phyloP scores from a whole-genome alignment of 768 basidiomycete species.

The Boletus vermiculosoides region DNA sequence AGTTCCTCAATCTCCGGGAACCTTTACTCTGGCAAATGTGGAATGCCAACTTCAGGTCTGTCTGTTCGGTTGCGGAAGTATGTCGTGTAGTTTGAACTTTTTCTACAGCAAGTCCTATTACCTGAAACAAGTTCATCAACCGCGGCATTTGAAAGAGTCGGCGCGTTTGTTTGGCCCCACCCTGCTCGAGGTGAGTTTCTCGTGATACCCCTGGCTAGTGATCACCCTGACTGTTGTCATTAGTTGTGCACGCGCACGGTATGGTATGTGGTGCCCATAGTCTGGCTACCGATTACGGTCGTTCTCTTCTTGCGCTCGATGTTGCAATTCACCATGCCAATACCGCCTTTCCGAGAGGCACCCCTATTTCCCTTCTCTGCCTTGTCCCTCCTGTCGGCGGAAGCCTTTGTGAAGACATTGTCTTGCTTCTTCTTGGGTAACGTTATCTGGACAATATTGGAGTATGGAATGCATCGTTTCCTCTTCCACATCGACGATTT shows the following conservation, averaged over 20 bases:
- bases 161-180: conserved; percentile 85
- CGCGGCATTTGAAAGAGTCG: conserved; percentile 78
- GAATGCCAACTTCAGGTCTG: conserved; percentile 80
- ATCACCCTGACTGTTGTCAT: not conserved
- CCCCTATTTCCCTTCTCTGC: conserved; percentile 55
- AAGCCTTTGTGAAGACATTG: conserved; percentile 52
- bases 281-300: conserved; percentile 87
- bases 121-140: conserved; percentile 94
- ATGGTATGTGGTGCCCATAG: conserved; percentile 90
- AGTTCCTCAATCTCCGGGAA: conserved; percentile 87
- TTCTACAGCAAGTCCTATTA: conserved; percentile 85
- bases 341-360: conserved; percentile 60
- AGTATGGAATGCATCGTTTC: conserved; percentile 93
- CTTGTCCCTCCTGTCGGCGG: conserved; percentile 46
- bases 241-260: conserved; percentile 80
- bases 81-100: not conserved
- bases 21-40: conserved; percentile 87
- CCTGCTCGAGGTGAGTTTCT: conserved; percentile 66
- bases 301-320: conserved; percentile 83
- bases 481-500: conserved; percentile 91
- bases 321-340: conserved; percentile 72
- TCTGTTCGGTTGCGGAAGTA: conserved; percentile 28
- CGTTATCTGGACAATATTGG: conserved; percentile 90
- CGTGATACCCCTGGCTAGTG: not conserved
- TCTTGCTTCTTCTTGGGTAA: conserved; percentile 82